Evolutionary conservation across 2,329 filamentous ascomycete genomes (phyloP), one percentile per base, ranked within the genome.

Genomic region (Neoarthrinium moseri): DNA sequence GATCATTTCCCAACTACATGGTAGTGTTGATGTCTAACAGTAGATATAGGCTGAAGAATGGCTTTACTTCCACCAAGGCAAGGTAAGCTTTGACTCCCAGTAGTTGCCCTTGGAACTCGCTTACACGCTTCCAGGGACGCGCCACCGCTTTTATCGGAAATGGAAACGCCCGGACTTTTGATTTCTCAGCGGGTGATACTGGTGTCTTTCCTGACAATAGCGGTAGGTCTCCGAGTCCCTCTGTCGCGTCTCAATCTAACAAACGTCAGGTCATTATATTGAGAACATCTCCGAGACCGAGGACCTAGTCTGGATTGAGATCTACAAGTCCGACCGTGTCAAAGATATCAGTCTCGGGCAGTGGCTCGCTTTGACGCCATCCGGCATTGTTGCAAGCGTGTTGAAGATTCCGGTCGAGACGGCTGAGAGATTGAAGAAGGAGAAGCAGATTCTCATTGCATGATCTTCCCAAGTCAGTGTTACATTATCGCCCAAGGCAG

Each of bases 1-100:
- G 74, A 57, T 8, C 17, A 20, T 10, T 6, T 10, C 35, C 29
- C 15, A 37, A 43, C 48, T 22, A 20, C 13, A 18, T 13, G 0
- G 12, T n/a, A 38, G 10, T 41, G 2, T 20, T 20, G 24, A 39
- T 30, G 27, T 26, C 37, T 33, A 32, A 22, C 23, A 35, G 4
- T n/a, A 21, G 43, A 34, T 18, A 10, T 47, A 83, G 78, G 80
- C 80, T 5, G 81, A 86, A 54, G 84, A 87, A 60, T 87, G 84
- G 84, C 64, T 87, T 3, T 87, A 86, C 64, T 87, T 88, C 67
- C 81, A 85, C 59, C 69, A 77, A 48, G 84, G 83, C 20, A n/a
- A n/a, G n/a, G n/a, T n/a, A n/a, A n/a, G n/a, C n/a, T n/a, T n/a
- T n/a, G n/a, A n/a, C n/a, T n/a, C n/a, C n/a, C n/a, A n/a, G n/a